A percentile compares a stretch with the other conserved stretches of the same genome.
These are phyloP conservation scores for Talaromyces islandicus DNA, from an alignment of 2,329 filamentous ascomycete genomes.

Conservation along the genomic window DNA sequence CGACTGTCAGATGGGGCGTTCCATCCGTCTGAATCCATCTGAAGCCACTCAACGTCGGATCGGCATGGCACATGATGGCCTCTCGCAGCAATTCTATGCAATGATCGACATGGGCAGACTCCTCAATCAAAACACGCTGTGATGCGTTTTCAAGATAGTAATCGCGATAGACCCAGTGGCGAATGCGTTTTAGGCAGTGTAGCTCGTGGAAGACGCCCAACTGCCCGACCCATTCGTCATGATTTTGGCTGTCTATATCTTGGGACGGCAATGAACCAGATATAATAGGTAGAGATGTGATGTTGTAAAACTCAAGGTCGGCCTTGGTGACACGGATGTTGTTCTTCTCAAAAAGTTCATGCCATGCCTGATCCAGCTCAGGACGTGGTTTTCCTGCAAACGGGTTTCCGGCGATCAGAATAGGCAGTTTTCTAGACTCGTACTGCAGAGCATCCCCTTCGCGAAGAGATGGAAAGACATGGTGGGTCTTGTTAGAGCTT, in stretches of 20 bases:
- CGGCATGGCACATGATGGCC: neutral
- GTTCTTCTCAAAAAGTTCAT: neutral
- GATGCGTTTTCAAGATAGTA: neutral
- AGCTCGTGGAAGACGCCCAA: neutral
- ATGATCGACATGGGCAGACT: neutral
- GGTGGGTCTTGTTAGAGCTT: neutral
- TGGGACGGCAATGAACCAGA: too few species aligned
- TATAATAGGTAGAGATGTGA: neutral
- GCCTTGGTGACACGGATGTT: neutral
- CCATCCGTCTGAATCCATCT: neutral
- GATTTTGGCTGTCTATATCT: too few species aligned
- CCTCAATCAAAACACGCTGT: neutral
- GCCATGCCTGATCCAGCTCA: constrained; percentile 3
- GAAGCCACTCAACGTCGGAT: neutral
- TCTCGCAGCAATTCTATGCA: neutral
- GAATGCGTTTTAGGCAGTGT: neutral
- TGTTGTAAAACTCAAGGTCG: neutral
- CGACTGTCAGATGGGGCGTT: neutral
- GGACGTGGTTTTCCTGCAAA: neutral
- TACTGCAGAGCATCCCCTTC: neutral
- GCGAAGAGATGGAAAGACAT: neutral
- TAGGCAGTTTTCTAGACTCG: neutral
- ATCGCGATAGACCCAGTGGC: neutral
- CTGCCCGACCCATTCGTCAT: neutral
- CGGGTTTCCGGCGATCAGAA: neutral